Conservation (phyloP, 1,284 basidiomycete species). For the Boletus smithii region DNA sequence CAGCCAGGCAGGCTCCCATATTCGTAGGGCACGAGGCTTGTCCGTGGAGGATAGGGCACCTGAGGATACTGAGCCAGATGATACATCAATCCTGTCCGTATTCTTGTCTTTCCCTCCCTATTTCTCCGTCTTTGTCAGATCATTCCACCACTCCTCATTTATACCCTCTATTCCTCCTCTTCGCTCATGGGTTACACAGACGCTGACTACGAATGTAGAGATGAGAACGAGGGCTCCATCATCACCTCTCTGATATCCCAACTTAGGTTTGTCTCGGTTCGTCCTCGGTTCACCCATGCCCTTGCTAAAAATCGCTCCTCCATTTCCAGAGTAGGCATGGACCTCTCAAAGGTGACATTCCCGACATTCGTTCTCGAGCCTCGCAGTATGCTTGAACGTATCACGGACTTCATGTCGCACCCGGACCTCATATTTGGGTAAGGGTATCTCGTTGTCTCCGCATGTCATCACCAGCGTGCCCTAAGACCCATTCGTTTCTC, state of each 20-base stretch:
- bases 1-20: slow-evolving; percentile 61
- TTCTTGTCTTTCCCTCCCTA: slow-evolving; percentile 19
- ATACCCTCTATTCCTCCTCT: background rate
- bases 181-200: slow-evolving; percentile 30
- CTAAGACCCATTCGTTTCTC: slow-evolving; percentile 17
- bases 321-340: slow-evolving; percentile 81
- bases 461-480: slow-evolving; percentile 16
- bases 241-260: slow-evolving; percentile 80
- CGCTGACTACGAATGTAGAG: slow-evolving; percentile 39
- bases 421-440: slow-evolving; percentile 96
- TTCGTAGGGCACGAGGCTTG: slow-evolving; percentile 57
- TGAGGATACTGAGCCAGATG: slow-evolving; percentile 77
- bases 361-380: slow-evolving; percentile 95
- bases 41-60: slow-evolving; percentile 66
- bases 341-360: slow-evolving; percentile 90
- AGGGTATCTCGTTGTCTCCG: slow-evolving; percentile 45
- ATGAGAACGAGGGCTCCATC: slow-evolving; percentile 80
- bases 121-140: slow-evolving; percentile 21
- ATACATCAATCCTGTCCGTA: slow-evolving; percentile 78
- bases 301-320: slow-evolving; percentile 6
- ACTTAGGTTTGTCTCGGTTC: slow-evolving; percentile 58
- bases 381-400: slow-evolving; percentile 89
- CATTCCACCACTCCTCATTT: background rate
- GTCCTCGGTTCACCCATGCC: background rate
- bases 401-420: slow-evolving; percentile 99